phyloP scores from a whole-genome alignment of 805 yeast species.

The Starmerella ratchasimensis region DNA sequence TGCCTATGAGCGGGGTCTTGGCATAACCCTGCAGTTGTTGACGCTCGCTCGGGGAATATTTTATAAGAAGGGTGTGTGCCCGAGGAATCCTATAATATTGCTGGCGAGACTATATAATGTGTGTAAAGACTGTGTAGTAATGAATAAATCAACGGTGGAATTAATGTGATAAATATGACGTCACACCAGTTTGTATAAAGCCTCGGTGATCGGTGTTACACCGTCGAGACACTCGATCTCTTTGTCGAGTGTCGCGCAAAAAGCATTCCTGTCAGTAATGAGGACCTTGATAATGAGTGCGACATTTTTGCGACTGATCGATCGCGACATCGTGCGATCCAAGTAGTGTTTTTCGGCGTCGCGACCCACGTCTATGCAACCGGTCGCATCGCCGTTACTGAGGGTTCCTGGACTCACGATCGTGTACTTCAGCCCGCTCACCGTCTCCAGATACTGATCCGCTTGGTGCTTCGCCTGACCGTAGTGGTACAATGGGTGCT shows the following conservation, averaged over 20 bases:
- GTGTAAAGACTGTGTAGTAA: no score
- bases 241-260: constrained; percentile 7
- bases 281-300: constrained; percentile 31
- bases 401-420: constrained; percentile 43
- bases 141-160: no score
- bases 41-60: no score
- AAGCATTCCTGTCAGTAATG: constrained; percentile 15
- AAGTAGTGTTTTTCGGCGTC: background rate
- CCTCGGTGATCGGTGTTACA: constrained; percentile 11
- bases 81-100: no score
- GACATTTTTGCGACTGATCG: constrained; percentile 38
- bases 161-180: no score
- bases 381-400: constrained; percentile 31
- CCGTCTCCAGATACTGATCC: constrained; percentile 32
- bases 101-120: no score
- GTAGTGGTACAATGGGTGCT: constrained; percentile 33
- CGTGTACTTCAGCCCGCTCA: constrained; percentile 37
- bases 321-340: background rate
- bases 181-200: constrained; percentile 2
- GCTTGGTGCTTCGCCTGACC: constrained; percentile 52
- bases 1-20: no score
- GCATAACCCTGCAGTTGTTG: no score
- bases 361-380: constrained; percentile 31
- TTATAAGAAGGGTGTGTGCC: no score
- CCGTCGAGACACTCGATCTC: constrained; percentile 20